Evolutionary conservation across 805 yeast genomes (phyloP), one percentile per base, ranked within the genome.

Genomic region (Candida dendrica): DNA sequence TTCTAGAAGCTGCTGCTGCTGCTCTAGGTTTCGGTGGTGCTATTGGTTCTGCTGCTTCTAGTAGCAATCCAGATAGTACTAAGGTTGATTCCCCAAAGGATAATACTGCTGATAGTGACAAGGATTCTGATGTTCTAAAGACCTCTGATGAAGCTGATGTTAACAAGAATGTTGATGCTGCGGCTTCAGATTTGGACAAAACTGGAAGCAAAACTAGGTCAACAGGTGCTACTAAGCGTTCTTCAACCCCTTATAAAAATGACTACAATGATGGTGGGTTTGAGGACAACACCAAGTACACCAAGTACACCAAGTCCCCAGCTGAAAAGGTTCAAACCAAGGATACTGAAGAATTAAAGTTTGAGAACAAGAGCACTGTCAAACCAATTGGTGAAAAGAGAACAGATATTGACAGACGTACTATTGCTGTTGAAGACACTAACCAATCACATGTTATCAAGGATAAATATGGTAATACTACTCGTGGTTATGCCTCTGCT

Each of bases 351-450:
- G 14, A 17, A 2, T 13, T 35, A 15, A 39, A 43, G 11, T 50
- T 20, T 41, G 58, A 53, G 42, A 53, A 48, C 36, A 54, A 54
- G 49, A 45, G 48, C 27, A 52, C 56, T 31, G 50, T 46, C 14
- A 29, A 48, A 10, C 58, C 58, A 16, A 50, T 53, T 30, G 46
- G 48, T 13, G 33, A 27, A 27, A 27, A 27, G n/a, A 4, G 4
- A 27, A 11, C 30, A 10, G 30, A 27, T 27, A n/a, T 27, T 8
- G 13, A 27, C n/a, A 13, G n/a, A 10, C 17, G n/a, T 34, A 10
- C 10, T 19, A 26, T 18, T 34, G n/a, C 36, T 34, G 11, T 13
- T 6, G 15, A 31, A n/a, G 9, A 13, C 3, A 36, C 22, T 16
- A 36, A 37, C 14, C 29, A 34, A 19, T 30, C 40, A 18, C 45